Conservation (phyloP, 108 stramenopile genomes). For the Fistulifera pelliculosa region DNA sequence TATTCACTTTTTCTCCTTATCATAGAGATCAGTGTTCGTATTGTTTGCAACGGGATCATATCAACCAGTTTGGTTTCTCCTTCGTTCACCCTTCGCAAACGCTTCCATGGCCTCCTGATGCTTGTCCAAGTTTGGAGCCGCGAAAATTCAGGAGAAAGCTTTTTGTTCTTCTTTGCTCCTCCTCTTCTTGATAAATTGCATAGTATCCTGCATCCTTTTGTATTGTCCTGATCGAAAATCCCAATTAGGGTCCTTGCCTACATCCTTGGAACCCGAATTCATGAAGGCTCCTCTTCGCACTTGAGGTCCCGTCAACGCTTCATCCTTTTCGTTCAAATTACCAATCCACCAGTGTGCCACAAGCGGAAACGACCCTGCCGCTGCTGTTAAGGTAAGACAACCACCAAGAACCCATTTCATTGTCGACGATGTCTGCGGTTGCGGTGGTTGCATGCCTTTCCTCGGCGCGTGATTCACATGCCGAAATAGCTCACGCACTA, state of each 20-base stretch:
- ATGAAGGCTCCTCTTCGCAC: conserved; percentile 69
- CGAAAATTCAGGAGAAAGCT: neutral
- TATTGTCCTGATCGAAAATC: conserved; percentile 58
- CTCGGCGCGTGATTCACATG: conserved; percentile 32
- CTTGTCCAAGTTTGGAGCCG: neutral
- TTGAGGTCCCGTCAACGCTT: conserved; percentile 47
- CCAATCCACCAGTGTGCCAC: conserved; percentile 33
- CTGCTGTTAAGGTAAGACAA: neutral
- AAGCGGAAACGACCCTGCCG: conserved; percentile 27
- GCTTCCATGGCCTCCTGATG: neutral
- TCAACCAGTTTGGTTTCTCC: neutral
- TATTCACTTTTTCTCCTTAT: too few species aligned
- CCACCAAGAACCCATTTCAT: neutral
- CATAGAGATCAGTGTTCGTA: too few species aligned
- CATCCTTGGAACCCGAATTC: conserved; percentile 63
- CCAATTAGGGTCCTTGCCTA: conserved; percentile 78
- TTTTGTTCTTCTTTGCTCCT: neutral
- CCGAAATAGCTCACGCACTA: conserved; percentile 54
- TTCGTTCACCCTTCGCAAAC: neutral
- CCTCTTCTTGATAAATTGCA: conserved; percentile 3
- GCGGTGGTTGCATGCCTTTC: neutral
- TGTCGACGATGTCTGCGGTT: conserved; percentile 9
- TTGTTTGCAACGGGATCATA: neutral
- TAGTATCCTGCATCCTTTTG: conserved; percentile 6
- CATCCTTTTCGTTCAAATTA: conserved; percentile 40